Evolutionary conservation across 192 early-diverging fungal genomes (phyloP), one percentile per base, ranked within the genome.

Genomic region (Diversispora epigaea): DNA sequence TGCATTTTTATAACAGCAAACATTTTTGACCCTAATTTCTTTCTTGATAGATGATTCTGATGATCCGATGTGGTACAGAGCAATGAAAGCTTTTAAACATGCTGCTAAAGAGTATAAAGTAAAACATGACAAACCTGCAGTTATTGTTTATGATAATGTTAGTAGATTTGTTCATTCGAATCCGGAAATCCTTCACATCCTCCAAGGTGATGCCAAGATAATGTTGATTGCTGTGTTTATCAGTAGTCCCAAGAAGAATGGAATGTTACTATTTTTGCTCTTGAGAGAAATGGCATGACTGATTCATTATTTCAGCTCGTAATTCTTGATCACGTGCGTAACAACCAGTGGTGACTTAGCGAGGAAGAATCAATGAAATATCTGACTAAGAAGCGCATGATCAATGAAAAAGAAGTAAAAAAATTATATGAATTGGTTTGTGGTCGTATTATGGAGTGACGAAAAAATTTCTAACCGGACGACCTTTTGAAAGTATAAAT

Each of bases 301-400:
- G 8, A 50, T 50, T 12, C 3, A n/a, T 50, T 61, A 7, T 61
- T 10, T 61, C 4, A 61, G 58, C 58, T 61, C 58, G 4, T 61
- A 61, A 3, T 61, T 0, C 58, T 4, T 4, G 58, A 4, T 61
- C 58, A 1, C 25, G 25, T 32, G 25, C 25, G n/a, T n/a, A n/a
- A 32, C 25, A 32, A 32, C 25, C 25, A 32, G 25, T 9, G n/a
- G 58, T 9, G 58, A 61, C 4, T 19, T 61, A 61, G 0, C n/a
- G 58, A 61, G 58, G 32, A 61, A 19, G 58, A 61, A 61, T 61
- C 58, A 61, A 61, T 64, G 10, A 11, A 25, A 6, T 64, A 56
- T 11, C 15, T 56, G n/a, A n/a, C n/a, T n/a, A n/a, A n/a, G n/a
- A n/a, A n/a, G n/a, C n/a, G n/a, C n/a, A n/a, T n/a, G n/a, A n/a